Percentiles rank a stretch among this genome's conserved stretches.
phyloP scores from a whole-genome alignment of 441 rosid species.

The Kokia cookei region DNA sequence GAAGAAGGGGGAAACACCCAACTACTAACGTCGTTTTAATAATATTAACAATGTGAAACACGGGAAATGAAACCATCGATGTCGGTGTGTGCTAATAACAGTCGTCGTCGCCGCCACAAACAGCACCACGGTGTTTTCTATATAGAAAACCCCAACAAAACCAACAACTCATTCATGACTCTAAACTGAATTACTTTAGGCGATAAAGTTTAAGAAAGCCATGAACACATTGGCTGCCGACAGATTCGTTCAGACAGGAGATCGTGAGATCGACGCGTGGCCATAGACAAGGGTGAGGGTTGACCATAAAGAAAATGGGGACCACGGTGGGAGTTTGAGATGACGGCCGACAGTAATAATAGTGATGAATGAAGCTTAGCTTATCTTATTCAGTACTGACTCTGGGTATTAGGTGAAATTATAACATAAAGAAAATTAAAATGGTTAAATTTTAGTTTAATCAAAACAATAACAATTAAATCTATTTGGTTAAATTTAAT shows the following conservation, averaged over 20 bases:
- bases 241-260: conserved; percentile 19
- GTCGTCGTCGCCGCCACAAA: conserved; percentile 14
- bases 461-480: too few relatives aligned
- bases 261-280: neutral
- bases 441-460: too few relatives aligned
- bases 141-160: neutral
- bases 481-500: too few relatives aligned
- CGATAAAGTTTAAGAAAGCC: conserved; percentile 11
- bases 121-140: conserved; percentile 19
- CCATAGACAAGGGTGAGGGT: neutral
- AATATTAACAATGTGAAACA: neutral
- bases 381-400: too few relatives aligned
- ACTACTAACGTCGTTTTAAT: neutral
- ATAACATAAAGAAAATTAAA: too few relatives aligned
- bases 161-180: too few relatives aligned
- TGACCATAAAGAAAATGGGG: neutral
- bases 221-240: conserved; percentile 28
- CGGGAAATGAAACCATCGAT: neutral
- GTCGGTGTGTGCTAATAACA: neutral
- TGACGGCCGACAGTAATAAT: conserved; percentile 18
- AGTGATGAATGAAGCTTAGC: too few relatives aligned
- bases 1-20: neutral
- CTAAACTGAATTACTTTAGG: neutral
- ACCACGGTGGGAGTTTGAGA: conserved; percentile 14
- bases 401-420: too few relatives aligned